Percentiles rank a stretch among this genome's conserved stretches.
phyloP scores from a whole-genome alignment of 139 green algal genomes.

The Picochlorum sp. region DNA sequence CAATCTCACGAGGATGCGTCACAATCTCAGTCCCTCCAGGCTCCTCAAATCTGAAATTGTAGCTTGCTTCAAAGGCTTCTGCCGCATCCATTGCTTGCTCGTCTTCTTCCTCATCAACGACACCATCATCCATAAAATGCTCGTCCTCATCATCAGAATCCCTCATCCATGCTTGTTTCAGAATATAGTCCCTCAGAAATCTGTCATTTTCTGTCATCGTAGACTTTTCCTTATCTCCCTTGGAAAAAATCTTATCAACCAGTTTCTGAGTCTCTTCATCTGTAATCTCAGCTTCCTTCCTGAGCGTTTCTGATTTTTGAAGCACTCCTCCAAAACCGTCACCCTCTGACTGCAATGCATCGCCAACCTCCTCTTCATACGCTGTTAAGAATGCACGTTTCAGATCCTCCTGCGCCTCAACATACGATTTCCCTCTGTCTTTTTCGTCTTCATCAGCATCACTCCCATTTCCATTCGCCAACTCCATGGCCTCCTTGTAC shows the following conservation, averaged over 20 bases:
- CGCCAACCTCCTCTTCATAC: constrained; percentile 18
- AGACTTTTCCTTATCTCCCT: constrained; percentile 33
- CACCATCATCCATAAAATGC: constrained; percentile 10
- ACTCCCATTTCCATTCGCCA: constrained; percentile 15
- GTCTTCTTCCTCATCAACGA: constrained; percentile 65
- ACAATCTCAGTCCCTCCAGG: constrained; percentile 51
- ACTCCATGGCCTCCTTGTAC: constrained; percentile 60
- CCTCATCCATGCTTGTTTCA: constrained; percentile 56
- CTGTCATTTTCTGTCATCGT: constrained; percentile 44
- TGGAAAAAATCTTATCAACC: constrained; percentile 72
- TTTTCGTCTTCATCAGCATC: constrained; percentile 29
- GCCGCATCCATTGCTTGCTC: constrained; percentile 61
- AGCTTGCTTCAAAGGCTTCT: constrained; percentile 78
- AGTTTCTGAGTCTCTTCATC: constrained; percentile 26
- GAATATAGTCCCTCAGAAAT: constrained; percentile 82
- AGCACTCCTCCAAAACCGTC: constrained; percentile 21
- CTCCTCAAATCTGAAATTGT: constrained; percentile 93
- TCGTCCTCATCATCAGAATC: constrained; percentile 23
- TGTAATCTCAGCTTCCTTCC: not conserved
- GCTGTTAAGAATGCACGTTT: constrained; percentile 54
- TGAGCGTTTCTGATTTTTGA: not conserved
- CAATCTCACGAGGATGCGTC: constrained; percentile 61
- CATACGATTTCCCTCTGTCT: constrained; percentile 41
- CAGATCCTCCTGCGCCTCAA: constrained; percentile 63
- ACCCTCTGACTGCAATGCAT: not conserved